Percentiles rank a stretch among this genome's conserved stretches.
These are phyloP conservation scores for Geranium brycei DNA, from an alignment of 345 rosid genomes.

Conservation along the genomic window DNA sequence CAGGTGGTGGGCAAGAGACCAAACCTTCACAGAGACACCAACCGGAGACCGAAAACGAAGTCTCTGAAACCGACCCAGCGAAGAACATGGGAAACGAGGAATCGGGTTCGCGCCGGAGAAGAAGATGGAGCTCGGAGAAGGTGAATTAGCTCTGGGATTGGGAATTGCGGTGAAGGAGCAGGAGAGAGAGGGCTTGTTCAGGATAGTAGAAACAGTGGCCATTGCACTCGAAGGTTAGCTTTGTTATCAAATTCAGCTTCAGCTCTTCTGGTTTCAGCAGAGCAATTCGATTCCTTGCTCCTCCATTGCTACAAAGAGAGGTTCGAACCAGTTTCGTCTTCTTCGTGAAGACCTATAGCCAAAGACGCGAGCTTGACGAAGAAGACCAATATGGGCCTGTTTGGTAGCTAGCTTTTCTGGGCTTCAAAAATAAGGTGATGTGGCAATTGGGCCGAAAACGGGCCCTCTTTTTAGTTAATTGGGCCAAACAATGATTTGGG, in stretches of 20 bases:
- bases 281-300: too few species aligned
- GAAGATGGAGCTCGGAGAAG: not conserved
- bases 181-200: not conserved
- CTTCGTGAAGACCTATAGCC: too few species aligned
- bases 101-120: not conserved
- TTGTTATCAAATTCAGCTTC: not conserved
- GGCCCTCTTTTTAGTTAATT: too few species aligned
- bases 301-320: too few species aligned
- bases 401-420: too few species aligned
- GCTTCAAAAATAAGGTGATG: too few species aligned
- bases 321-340: too few species aligned
- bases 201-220: not conserved
- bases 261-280: not conserved
- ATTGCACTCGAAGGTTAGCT: not conserved
- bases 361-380: too few species aligned
- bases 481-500: too few species aligned
- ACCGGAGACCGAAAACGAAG: not conserved
- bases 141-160: not conserved
- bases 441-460: too few species aligned
- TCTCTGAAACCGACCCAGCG: not conserved
- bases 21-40: constrained; percentile 43
- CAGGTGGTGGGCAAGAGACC: constrained; percentile 23
- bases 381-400: too few species aligned
- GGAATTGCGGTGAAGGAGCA: not conserved
- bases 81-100: not conserved